A percentile compares a stretch with the other conserved stretches of the same genome.
Evolutionary conservation across 2,329 filamentous ascomycete species (phyloP).

Genomic region (Hypoxylon sp.): DNA sequence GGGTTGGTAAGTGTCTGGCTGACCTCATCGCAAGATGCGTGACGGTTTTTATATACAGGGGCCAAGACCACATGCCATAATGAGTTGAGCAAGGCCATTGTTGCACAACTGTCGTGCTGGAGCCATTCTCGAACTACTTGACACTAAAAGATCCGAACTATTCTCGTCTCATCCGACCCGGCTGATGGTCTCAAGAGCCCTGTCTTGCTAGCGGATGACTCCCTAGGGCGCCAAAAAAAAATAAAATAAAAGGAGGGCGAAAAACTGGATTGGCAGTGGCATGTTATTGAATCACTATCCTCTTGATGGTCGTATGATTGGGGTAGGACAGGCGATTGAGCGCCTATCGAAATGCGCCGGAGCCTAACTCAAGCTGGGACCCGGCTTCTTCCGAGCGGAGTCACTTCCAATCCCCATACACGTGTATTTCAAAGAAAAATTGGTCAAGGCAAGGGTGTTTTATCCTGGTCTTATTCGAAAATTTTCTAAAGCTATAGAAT

Average conservation of each 20-base stretch:
- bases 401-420: constrained; percentile 6
- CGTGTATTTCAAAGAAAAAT: neutral
- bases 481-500: constrained; percentile 4
- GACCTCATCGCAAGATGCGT: constrained; percentile 7
- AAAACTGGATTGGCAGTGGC: constrained; percentile 38
- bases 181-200: constrained; percentile 17
- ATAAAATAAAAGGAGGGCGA: constrained; percentile 12
- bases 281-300: constrained; percentile 38
- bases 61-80: constrained; percentile 25
- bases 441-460: neutral
- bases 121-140: constrained; percentile 43
- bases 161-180: constrained; percentile 44
- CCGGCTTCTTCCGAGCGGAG: constrained; percentile 39
- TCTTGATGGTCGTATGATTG: constrained; percentile 44
- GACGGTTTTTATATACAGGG: constrained; percentile 35
- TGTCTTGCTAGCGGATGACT: constrained; percentile 30
- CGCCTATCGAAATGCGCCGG: constrained; percentile 35
- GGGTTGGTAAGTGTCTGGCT: constrained; percentile 17
- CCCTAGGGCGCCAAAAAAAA: constrained; percentile 14
- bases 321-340: constrained; percentile 13
- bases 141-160: constrained; percentile 42
- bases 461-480: neutral
- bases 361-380: constrained; percentile 7
- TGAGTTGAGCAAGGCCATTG: constrained; percentile 13
- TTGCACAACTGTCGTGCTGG: constrained; percentile 24